phyloP scores from a whole-genome alignment of 2,329 filamentous ascomycete genomes.

The Thyridium curvatum region DNA sequence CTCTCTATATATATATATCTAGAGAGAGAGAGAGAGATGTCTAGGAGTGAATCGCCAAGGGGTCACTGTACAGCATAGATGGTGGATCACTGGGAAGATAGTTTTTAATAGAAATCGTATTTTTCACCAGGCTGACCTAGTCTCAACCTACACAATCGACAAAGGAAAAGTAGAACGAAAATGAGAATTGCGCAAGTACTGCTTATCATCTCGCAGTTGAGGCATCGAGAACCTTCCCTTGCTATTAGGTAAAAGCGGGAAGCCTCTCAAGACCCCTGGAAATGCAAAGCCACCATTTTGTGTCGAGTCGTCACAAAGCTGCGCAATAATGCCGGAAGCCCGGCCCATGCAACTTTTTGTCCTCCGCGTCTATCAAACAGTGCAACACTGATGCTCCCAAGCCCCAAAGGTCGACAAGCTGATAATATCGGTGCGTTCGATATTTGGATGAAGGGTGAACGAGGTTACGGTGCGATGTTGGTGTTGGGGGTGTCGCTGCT shows the following conservation, averaged over 20 bases:
- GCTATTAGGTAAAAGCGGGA: conserved; percentile 1
- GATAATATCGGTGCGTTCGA: background rate
- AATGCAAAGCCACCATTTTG: conserved; percentile 3
- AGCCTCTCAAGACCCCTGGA: background rate
- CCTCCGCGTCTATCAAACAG: conserved; percentile 1
- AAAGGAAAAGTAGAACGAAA: background rate
- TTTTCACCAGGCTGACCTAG: no score
- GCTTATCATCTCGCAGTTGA: conserved; percentile 1
- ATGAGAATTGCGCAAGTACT: background rate
- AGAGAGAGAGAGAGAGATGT: no score
- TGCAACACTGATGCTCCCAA: background rate
- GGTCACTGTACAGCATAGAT: no score
- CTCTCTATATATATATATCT: no score
- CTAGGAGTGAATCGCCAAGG: no score
- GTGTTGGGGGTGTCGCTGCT: conserved; percentile 15
- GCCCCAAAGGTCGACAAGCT: background rate
- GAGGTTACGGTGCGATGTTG: background rate
- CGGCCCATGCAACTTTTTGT: background rate
- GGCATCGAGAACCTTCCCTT: background rate
- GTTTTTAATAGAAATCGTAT: no score
- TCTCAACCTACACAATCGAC: no score
- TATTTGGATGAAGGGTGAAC: background rate
- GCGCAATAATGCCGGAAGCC: background rate
- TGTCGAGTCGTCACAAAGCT: background rate
- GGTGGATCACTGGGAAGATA: no score